A percentile compares a stretch with the other conserved stretches of the same genome.
Evolutionary conservation across 805 yeast genomes (phyloP).

Genomic region (Candida golubevii): DNA sequence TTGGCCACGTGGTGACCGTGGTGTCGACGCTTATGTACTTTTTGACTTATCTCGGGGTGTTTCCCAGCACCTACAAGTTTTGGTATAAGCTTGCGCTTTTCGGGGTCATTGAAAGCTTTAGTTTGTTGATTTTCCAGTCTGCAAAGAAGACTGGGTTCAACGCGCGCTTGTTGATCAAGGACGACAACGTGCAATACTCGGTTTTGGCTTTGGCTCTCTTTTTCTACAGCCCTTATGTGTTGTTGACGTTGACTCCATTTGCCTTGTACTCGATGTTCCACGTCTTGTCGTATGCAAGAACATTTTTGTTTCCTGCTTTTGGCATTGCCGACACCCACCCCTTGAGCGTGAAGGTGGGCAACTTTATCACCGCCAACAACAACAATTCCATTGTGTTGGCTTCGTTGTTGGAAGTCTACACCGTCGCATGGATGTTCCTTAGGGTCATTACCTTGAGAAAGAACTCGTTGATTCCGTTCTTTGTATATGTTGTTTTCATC

Average conservation of each 20-base stretch:
- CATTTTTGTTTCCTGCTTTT: conserved; percentile 59
- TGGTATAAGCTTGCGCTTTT: conserved; percentile 59
- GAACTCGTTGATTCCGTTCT: conserved; percentile 57
- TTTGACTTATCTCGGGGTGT: conserved; percentile 31
- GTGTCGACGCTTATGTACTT: conserved; percentile 27
- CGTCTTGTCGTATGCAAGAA: conserved; percentile 63
- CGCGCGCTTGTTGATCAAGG: conserved; percentile 22
- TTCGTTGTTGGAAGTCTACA: conserved; percentile 38
- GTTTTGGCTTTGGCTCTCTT: conserved; percentile 47
- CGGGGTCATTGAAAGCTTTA: conserved; percentile 69
- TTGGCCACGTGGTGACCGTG: conserved; percentile 38
- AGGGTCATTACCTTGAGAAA: conserved; percentile 57
- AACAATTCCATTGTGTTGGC: conserved; percentile 37
- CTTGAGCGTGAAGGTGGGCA: conserved; percentile 36
- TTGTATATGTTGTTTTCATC: conserved; percentile 58
- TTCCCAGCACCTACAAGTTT: conserved; percentile 19
- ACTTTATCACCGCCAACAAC: conserved; percentile 34
- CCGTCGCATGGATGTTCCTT: conserved; percentile 41
- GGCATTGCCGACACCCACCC: conserved; percentile 33
- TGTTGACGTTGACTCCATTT: conserved; percentile 68
- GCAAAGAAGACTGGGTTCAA: conserved; percentile 28
- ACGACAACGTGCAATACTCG: conserved; percentile 75
- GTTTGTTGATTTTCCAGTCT: conserved; percentile 65
- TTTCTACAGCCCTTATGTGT: conserved; percentile 52
- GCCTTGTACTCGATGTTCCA: conserved; percentile 79